Base-by-base conservation (phyloP, 495 filamentous ascomycete species). In the Xylaria longipes region DNA sequence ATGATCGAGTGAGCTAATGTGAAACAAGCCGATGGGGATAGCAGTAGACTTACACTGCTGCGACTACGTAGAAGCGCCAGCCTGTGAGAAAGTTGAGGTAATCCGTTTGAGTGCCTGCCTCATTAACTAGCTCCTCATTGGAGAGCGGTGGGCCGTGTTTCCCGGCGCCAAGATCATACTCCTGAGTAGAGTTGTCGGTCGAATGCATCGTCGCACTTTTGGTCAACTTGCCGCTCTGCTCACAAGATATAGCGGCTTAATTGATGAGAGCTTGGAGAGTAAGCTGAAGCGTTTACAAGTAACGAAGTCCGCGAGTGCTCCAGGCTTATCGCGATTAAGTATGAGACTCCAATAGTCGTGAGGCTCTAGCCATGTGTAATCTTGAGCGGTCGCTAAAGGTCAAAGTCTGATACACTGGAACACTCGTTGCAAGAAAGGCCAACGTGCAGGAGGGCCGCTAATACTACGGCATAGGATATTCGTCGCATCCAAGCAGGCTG, bases 31-130 rank as follows among this genome's bases (percentile, higher is more conserved):
- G 54, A 35, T 58, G 20, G 48, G 29, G 9, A 33, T 33, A 58
- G 54, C 54, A 58, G 9, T 58, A 58, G 25, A 58, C 29, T 58
- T 58, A 58, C 54, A 58, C 54, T 58, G 54, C 54, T 31, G 54
- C 54, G 54, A 58, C 54, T 58, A 35, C 54, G 54, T 58, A 58
- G 29, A 58, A 58, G 29, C 54, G 54, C 54, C 54, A 58, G 15
- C 54, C 54, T 9, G 54, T 58, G 54, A 58, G 54, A 35, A 58
- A 58, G 54, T 58, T 58, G 54, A 58, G 33, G 54, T 58, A 17
- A 58, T 58, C 54, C 29, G 54, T 58, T 20, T 58, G 54, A 31
- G 54, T 58, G 54, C 29, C 29, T 33, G 25, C 27, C 27, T 58
- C 54, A 58, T 29, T 33, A 35, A 58, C 54, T 58, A 35, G 25